Evolutionary conservation across 306 rosid species (phyloP), one percentile per base, ranked within the genome.

Genomic region (Potentilla sterilis): DNA sequence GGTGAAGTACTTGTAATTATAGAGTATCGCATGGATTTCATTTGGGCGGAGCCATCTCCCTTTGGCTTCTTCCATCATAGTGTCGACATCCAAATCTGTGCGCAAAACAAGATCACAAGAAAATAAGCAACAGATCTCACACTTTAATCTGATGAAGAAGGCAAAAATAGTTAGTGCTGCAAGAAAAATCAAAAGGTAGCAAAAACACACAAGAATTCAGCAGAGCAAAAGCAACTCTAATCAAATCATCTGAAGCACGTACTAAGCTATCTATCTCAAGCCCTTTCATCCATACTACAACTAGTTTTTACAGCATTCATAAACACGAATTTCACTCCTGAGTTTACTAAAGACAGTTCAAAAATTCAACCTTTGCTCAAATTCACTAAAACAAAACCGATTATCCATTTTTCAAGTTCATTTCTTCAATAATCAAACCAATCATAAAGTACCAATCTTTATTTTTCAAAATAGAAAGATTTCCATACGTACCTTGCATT

Each of bases 21-120:
- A 90, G 24, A 96, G 96, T 62, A 96, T 82, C 58, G 98, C 99
- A 75, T 88, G 89, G 81, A 96, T 96, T 83, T 96, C 99, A 81
- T 96, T 96, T 65, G 99, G 96, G 55, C 98, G 99, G 78, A 96
- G 98, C 99, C 99, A 96, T 83, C 99, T 84, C 75, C 81, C 19
- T 55, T 76, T 77, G 73, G 97, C 98, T 82, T 96, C 99, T 72
- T 83, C 96, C 91, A 77, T 82, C 46, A 84, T 90, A 80, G 83
- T 72, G 71, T 22, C 14, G 70, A 96, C 80, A 77, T 96, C 98
- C 83, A 96, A 85, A 43, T 92, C 99, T 96, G 91, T 18, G 43
- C 75, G 78, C 14, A 76, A 59, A 72, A 75, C 62, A 79, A 66
- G 62, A 78, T 34, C 63, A 76, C 75, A 80, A 64, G 3, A 57